A percentile compares a stretch with the other conserved stretches of the same genome.
These are phyloP conservation scores for Hyaloscypha finlandica DNA, from an alignment of 495 filamentous ascomycete species.

Conservation along the genomic window DNA sequence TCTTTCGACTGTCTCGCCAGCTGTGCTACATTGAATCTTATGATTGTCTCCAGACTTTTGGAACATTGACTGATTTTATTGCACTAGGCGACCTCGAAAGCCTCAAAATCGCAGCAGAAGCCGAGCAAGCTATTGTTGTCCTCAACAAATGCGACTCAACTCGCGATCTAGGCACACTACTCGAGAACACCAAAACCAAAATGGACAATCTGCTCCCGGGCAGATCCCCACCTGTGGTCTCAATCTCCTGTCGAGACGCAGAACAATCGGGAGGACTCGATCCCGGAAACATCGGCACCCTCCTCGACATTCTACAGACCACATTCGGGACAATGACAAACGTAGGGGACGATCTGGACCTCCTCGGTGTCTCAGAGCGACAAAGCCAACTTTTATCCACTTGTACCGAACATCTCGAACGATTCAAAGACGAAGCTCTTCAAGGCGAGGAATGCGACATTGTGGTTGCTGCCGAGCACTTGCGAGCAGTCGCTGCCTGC, in stretches of 20 bases:
- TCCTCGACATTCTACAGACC: slow-evolving; percentile 65
- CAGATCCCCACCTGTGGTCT: slow-evolving; percentile 31
- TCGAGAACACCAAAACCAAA: slow-evolving; percentile 1
- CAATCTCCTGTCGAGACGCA: slow-evolving; percentile 65
- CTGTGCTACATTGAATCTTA: too few relatives aligned
- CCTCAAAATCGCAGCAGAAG: slow-evolving; percentile 48
- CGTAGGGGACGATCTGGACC: slow-evolving; percentile 66
- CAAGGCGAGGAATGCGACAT: slow-evolving; percentile 64
- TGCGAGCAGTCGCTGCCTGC: slow-evolving; percentile 78
- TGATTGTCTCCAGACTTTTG: too few relatives aligned
- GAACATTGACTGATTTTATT: slow-evolving; percentile 26
- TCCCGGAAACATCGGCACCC: slow-evolving; percentile 55
- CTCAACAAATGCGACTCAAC: slow-evolving; percentile 83
- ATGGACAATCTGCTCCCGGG: not conserved
- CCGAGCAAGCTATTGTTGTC: slow-evolving; percentile 65
- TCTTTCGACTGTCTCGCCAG: too few relatives aligned
- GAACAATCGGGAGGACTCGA: not conserved
- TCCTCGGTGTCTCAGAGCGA: slow-evolving; percentile 86
- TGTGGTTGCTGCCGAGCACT: slow-evolving; percentile 89
- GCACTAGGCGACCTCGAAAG: slow-evolving; percentile 47
- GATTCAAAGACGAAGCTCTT: slow-evolving; percentile 58
- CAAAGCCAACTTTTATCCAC: slow-evolving; percentile 78
- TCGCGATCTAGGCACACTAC: not conserved
- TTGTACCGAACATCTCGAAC: slow-evolving; percentile 68
- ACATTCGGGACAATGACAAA: slow-evolving; percentile 76